phyloP scores from a whole-genome alignment of 1,284 basidiomycete species.

The Trichosporon coremiiforme region DNA sequence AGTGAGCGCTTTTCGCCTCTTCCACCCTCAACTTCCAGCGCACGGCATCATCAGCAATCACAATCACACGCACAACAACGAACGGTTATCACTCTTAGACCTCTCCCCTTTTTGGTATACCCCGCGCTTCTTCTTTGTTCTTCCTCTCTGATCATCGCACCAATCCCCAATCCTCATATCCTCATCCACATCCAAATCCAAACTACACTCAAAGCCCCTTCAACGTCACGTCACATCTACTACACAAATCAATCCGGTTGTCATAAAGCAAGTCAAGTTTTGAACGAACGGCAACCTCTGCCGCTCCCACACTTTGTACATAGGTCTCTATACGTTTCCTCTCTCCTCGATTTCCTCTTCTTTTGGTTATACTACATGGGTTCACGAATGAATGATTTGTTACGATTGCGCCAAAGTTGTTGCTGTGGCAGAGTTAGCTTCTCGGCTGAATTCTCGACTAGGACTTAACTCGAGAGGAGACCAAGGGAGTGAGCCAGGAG shows the following conservation, averaged over 20 bases:
- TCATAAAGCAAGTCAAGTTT: conserved; percentile 1
- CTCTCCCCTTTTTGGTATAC: not conserved
- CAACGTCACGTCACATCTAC: not conserved
- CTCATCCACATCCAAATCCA: not conserved
- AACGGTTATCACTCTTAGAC: conserved; percentile 13
- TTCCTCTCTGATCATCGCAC: not conserved
- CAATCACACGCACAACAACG: conserved; percentile 8
- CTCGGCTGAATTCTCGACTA: too few relatives aligned
- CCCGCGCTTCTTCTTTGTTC: not conserved
- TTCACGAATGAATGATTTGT: conserved; percentile 19
- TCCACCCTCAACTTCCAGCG: not conserved
- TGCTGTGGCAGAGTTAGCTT: not conserved
- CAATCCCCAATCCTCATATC: conserved; percentile 1
- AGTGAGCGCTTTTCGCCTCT: not conserved
- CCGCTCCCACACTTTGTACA: conserved; percentile 7
- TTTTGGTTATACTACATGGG: conserved; percentile 14
- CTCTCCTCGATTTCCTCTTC: conserved; percentile 6
- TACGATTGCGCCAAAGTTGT: not conserved
- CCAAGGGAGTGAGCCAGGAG: too few relatives aligned
- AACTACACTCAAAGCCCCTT: too few relatives aligned
- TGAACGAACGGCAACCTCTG: not conserved
- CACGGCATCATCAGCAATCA: conserved; percentile 5
- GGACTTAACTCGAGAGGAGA: too few relatives aligned
- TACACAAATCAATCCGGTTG: conserved; percentile 10
- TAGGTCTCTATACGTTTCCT: not conserved